A percentile compares a stretch with the other conserved stretches of the same genome.
These are phyloP conservation scores for Talaromyces rugulosus DNA, from an alignment of 2,329 filamentous ascomycete genomes.

Conservation along the genomic window DNA sequence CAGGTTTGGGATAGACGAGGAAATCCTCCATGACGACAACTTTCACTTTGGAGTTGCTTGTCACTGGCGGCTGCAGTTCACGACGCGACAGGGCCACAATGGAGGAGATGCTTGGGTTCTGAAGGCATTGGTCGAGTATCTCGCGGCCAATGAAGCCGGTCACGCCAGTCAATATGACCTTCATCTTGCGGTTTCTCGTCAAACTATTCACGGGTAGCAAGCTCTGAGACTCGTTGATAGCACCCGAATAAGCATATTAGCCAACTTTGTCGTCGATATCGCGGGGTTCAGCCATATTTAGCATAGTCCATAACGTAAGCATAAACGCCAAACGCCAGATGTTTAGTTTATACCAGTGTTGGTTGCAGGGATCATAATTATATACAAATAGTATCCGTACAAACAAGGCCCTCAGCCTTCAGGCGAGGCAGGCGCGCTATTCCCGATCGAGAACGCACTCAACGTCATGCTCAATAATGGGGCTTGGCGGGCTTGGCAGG, in stretches of 20 bases:
- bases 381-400: no score
- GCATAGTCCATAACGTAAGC: not conserved
- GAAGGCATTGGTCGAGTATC: slow-evolving; percentile 50
- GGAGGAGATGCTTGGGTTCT: slow-evolving; percentile 47
- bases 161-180: slow-evolving; percentile 55
- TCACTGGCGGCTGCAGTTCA: slow-evolving; percentile 33
- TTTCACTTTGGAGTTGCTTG: slow-evolving; percentile 47
- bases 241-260: not conserved
- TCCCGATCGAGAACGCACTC: not conserved
- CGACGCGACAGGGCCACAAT: slow-evolving; percentile 51
- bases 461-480: slow-evolving; percentile 1
- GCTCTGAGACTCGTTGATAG: not conserved
- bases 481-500: slow-evolving; percentile 7
- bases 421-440: not conserved
- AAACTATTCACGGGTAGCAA: not conserved
- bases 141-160: slow-evolving; percentile 57
- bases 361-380: no score
- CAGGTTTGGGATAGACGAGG: slow-evolving; percentile 44
- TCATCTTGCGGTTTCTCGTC: slow-evolving; percentile 40
- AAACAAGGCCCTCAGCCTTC: not conserved
- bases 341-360: no score
- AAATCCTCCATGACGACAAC: slow-evolving; percentile 53
- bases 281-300: not conserved
- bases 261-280: not conserved
- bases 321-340: not conserved